A percentile compares a stretch with the other conserved stretches of the same genome.
These are phyloP conservation scores for Sporothrix schenckii DNA, from an alignment of 2,329 filamentous ascomycete genomes.

Conservation along the genomic window DNA sequence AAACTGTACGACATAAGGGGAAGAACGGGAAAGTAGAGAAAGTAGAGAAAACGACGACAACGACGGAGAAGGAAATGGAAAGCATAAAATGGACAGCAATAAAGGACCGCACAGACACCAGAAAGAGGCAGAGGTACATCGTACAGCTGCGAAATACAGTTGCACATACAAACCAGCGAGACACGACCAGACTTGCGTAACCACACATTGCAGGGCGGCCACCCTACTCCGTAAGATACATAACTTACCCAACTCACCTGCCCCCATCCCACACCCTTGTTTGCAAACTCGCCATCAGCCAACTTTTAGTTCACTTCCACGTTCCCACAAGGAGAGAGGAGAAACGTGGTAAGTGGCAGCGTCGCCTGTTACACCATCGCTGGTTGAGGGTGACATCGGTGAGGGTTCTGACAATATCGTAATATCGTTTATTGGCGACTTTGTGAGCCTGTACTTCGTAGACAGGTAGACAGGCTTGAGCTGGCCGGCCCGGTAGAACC, in stretches of 20 bases:
- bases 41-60: not conserved
- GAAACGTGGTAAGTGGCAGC: not conserved
- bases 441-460: not conserved
- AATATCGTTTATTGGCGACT: not conserved
- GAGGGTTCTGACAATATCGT: not conserved
- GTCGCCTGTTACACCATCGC: constrained; percentile 12
- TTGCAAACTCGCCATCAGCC: not conserved
- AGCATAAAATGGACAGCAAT: too few relatives aligned
- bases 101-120: too few relatives aligned
- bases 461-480: not conserved
- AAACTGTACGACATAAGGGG: too few relatives aligned
- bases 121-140: too few relatives aligned
- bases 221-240: not conserved
- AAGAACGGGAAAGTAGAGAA: not conserved
- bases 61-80: not conserved
- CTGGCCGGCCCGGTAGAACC: not conserved
- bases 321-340: not conserved
- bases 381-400: not conserved
- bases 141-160: too few relatives aligned
- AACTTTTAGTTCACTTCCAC: not conserved
- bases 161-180: too few relatives aligned
- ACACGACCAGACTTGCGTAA: not conserved
- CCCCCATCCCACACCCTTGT: not conserved
- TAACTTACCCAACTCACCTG: not conserved
- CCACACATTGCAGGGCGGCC: not conserved